Evolutionary conservation across 1,284 basidiomycete species (phyloP), one percentile per base, ranked within the genome.

Genomic region (Ceratobasidium sp.): DNA sequence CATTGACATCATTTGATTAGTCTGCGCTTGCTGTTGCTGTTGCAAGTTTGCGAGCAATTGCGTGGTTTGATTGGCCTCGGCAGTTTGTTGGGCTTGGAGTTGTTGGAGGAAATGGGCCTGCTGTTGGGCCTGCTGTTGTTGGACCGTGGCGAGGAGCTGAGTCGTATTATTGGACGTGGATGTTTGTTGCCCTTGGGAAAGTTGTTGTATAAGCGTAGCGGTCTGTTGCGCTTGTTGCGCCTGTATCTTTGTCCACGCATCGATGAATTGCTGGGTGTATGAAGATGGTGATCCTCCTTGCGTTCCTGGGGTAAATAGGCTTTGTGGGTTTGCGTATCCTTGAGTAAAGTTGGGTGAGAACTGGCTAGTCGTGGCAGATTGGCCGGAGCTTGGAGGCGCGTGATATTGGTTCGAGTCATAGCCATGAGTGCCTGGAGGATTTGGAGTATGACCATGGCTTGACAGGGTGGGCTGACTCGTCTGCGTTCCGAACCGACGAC

Each of bases 11-110:
- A 66, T 46, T 46, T 66, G 62, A 33, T 66, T 66, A 1, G 50
- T 66, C 25, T 66, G 62, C 21, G 52, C 49, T 23, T 66, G 62
- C 13, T 66, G 62, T 14, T 54, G 52, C 23, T 66, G 62, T 27
- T 66, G 62, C 36, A 44, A 29, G 19, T 50, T 52, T 21, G 42
- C 42, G 52, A 66, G 39, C 6, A 66, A 3, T 11, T 56, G 62
- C 33, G 33, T 36, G 33, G 33, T 36, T 4, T 11, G 4, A 41
- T 36, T 29, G 1, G 50, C 16, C 3, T n/a, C 3, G 21, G 21
- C 13, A 11, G 47, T 3, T 23, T 50, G 47, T 21, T 53, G 49
- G 29, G 36, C 23, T 27, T 64, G 60, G 2, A 41, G 46, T 36
- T 54, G 52, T 36, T 36, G 33, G 11, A 36, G 11, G 5, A 36